Evolutionary conservation across 139 green algal genomes (phyloP).

Genomic region (Dunaliella sp.): DNA sequence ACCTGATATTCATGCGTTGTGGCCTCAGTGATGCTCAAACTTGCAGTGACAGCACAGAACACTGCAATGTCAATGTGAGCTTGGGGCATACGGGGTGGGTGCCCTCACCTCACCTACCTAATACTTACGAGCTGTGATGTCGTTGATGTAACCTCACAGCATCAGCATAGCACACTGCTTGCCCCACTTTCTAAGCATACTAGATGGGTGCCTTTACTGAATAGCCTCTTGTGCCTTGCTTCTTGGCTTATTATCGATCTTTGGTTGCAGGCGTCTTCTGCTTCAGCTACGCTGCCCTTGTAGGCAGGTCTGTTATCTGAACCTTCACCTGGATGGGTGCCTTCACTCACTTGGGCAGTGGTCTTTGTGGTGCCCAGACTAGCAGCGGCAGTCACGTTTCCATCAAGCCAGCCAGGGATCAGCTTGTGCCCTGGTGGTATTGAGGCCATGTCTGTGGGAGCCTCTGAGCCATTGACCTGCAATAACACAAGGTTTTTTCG

Average conservation of each 20-base stretch:
- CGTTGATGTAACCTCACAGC: too few species aligned
- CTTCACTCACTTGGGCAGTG: constrained; percentile 53
- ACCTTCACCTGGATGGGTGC: not conserved
- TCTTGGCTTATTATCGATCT: not conserved
- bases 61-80: too few species aligned
- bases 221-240: not conserved
- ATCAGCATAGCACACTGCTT: too few species aligned
- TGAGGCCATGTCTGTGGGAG: not conserved
- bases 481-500: not conserved
- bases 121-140: too few species aligned
- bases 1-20: too few species aligned
- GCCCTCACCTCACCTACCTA: too few species aligned
- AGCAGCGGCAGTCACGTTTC: constrained; percentile 27
- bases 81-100: too few species aligned
- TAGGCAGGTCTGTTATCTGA: not conserved
- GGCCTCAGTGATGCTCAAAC: too few species aligned
- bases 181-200: too few species aligned
- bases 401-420: constrained; percentile 49
- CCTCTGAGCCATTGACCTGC: not conserved
- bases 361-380: constrained; percentile 51
- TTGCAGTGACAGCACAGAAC: too few species aligned
- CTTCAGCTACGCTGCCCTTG: not conserved
- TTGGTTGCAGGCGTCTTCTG: not conserved
- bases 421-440: not conserved
- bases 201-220: not conserved